phyloP scores from a whole-genome alignment of 2,329 filamentous ascomycete genomes.

The Trichoderma atrobrunneum region DNA sequence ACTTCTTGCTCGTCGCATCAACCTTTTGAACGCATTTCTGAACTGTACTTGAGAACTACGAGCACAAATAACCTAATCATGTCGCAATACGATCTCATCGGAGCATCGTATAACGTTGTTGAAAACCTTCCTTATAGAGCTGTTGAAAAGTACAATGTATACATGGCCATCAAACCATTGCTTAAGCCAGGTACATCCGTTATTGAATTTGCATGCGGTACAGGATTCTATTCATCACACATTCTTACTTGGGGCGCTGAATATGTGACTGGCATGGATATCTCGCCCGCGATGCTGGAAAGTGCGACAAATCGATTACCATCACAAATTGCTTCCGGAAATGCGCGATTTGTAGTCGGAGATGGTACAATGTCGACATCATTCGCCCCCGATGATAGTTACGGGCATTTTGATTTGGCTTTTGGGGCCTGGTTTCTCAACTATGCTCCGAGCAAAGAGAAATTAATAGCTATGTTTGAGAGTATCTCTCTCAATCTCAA shows the following conservation, averaged over 20 bases:
- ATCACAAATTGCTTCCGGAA: not conserved
- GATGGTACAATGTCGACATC: not conserved
- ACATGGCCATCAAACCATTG: not conserved
- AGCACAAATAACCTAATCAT: not conserved
- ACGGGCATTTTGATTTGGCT: slow-evolving; percentile 2
- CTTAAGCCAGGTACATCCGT: not conserved
- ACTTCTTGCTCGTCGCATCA: not conserved
- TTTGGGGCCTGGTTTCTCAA: slow-evolving; percentile 20
- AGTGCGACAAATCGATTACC: not conserved
- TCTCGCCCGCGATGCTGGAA: not conserved
- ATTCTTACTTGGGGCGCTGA: not conserved
- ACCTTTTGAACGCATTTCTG: not conserved
- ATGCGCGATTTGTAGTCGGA: not conserved
- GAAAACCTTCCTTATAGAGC: not conserved
- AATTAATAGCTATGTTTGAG: slow-evolving; percentile 17
- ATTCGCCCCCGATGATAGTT: not conserved
- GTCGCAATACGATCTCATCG: not conserved
- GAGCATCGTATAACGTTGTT: not conserved
- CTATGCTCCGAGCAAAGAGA: not conserved
- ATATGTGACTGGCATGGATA: not conserved
- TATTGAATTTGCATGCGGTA: not conserved
- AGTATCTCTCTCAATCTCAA: slow-evolving; percentile 20
- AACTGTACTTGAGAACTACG: not conserved
- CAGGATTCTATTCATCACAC: not conserved
- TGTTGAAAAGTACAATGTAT: not conserved